Conservation (phyloP, 2,329 filamentous ascomycete species). For the Gliomastix tumulicola region DNA sequence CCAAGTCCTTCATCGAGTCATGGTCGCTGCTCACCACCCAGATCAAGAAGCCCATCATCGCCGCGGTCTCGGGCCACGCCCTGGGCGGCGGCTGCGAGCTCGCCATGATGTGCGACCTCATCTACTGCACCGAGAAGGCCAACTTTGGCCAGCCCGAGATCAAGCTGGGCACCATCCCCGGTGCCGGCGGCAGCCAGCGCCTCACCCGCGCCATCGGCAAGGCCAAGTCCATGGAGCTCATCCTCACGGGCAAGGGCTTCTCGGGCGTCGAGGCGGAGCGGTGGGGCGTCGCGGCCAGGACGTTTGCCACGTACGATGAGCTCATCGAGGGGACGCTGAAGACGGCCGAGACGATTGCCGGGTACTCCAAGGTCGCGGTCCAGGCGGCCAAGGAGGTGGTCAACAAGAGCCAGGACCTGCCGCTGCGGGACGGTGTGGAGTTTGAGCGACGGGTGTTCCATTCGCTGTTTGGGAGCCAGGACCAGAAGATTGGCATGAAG, state of each 20-base stretch:
- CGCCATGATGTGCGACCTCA: slow-evolving; percentile 92
- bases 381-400: slow-evolving; percentile 96
- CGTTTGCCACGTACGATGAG: slow-evolving; percentile 73
- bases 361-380: slow-evolving; percentile 79
- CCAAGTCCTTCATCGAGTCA: slow-evolving; percentile 84
- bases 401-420: slow-evolving; percentile 93
- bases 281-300: slow-evolving; percentile 83
- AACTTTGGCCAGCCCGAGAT: slow-evolving; percentile 97
- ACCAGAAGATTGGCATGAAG: slow-evolving; percentile 96
- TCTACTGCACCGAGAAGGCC: slow-evolving; percentile 81
- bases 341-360: slow-evolving; percentile 84
- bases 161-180: slow-evolving; percentile 87
- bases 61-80: slow-evolving; percentile 89
- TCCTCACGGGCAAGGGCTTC: slow-evolving; percentile 80
- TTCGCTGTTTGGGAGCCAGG: slow-evolving; percentile 82
- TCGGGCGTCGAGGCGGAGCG: slow-evolving; percentile 75
- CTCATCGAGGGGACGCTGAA: slow-evolving; percentile 74
- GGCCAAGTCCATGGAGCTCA: slow-evolving; percentile 83
- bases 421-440: slow-evolving; percentile 84
- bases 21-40: slow-evolving; percentile 83
- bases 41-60: slow-evolving; percentile 90
- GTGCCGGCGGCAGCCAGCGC: slow-evolving; percentile 85
- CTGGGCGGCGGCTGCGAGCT: slow-evolving; percentile 94
- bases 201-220: slow-evolving; percentile 79
- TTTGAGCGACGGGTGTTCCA: slow-evolving; percentile 94